Conservation (phyloP, 805 yeast species). For the Phaffomyces antillensis region DNA sequence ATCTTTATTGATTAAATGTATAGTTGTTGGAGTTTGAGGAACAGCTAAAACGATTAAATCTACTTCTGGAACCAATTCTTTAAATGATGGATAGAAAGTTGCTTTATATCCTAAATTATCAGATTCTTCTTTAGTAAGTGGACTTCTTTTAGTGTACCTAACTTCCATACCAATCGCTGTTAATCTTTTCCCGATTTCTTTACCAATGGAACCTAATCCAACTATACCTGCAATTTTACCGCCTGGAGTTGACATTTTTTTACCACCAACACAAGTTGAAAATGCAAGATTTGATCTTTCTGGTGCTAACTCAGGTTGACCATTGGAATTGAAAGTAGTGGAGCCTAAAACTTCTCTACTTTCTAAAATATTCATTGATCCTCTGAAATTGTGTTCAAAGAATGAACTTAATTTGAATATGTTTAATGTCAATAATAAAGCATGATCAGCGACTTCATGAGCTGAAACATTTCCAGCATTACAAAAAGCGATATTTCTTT, state of each 20-base stretch:
- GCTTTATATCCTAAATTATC: slow-evolving; percentile 39
- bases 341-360: slow-evolving; percentile 37
- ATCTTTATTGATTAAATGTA: slow-evolving; percentile 42
- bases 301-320: slow-evolving; percentile 23
- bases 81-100: slow-evolving; percentile 38
- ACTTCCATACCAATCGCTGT: slow-evolving; percentile 56
- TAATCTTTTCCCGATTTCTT: slow-evolving; percentile 51
- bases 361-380: slow-evolving; percentile 35
- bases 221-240: slow-evolving; percentile 56
- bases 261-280: slow-evolving; percentile 40
- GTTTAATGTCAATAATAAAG: slow-evolving; percentile 48
- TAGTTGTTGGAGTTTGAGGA: slow-evolving; percentile 57
- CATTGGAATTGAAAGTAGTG: slow-evolving; percentile 25
- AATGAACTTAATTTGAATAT: slow-evolving; percentile 51
- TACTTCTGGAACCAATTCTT: slow-evolving; percentile 31
- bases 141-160: slow-evolving; percentile 51
- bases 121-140: slow-evolving; percentile 28
- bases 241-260: slow-evolving; percentile 42
- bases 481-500: slow-evolving; percentile 45
- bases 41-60: slow-evolving; percentile 61
- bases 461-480: slow-evolving; percentile 57
- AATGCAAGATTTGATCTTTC: slow-evolving; percentile 32
- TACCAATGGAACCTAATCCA: slow-evolving; percentile 76
- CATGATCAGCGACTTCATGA: slow-evolving; percentile 69
- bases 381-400: slow-evolving; percentile 37